A percentile compares a stretch with the other conserved stretches of the same genome.
phyloP scores from a whole-genome alignment of 2,329 filamentous ascomycete species.

The Bipolaris victoriae region DNA sequence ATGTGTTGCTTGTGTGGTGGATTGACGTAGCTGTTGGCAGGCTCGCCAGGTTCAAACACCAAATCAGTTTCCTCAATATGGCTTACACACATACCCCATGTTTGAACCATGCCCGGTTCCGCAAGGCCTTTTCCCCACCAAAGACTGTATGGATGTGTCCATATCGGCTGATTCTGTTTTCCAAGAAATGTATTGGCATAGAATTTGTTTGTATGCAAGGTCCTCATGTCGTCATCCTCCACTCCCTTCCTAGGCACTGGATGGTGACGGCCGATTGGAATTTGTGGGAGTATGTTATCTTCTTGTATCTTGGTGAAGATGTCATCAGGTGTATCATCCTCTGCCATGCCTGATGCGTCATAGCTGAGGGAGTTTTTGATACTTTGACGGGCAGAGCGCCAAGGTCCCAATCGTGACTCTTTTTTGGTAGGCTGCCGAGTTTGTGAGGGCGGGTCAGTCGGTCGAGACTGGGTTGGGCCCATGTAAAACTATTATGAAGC shows the following conservation, averaged over 20 bases:
- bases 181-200: conserved; percentile 78
- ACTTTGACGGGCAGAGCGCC: conserved; percentile 16
- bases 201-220: conserved; percentile 75
- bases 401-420: conserved; percentile 12
- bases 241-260: conserved; percentile 49
- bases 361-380: conserved; percentile 21
- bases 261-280: conserved; percentile 49
- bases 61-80: conserved; percentile 73
- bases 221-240: conserved; percentile 47
- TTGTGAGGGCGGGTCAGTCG: not conserved
- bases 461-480: conserved; percentile 16
- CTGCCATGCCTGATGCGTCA: not conserved
- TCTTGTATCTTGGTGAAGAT: conserved; percentile 53
- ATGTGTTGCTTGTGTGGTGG: conserved; percentile 79
- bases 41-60: conserved; percentile 63
- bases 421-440: conserved; percentile 5
- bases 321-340: conserved; percentile 32
- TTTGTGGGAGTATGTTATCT: conserved; percentile 50
- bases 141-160: conserved; percentile 67
- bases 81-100: conserved; percentile 14
- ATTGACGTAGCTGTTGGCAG: conserved; percentile 67
- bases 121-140: conserved; percentile 54
- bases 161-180: conserved; percentile 71
- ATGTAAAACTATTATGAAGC: conserved; percentile 2
- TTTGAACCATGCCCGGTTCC: conserved; percentile 65